Conservation (phyloP, 73 alveolate species). For the Paramecium bursaria region DNA sequence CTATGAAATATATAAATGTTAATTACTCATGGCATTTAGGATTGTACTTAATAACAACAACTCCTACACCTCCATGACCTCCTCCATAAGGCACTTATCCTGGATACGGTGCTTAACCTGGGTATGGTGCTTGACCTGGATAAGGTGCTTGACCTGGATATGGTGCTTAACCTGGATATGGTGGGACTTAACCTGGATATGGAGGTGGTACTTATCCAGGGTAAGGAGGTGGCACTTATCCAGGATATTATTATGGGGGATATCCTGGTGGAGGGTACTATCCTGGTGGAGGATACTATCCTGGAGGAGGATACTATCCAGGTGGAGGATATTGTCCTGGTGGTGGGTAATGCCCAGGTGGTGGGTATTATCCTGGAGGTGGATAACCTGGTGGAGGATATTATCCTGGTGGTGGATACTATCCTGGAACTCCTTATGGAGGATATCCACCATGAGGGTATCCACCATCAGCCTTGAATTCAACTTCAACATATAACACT, state of each 20-base stretch:
- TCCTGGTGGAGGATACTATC: neutral
- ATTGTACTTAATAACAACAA: neutral
- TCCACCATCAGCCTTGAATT: neutral
- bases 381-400: neutral
- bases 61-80: neutral
- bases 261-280: neutral
- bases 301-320: neutral
- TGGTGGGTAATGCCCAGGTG: neutral
- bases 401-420: neutral
- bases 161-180: neutral
- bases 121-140: neutral
- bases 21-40: conserved; percentile 3
- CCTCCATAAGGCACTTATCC: neutral
- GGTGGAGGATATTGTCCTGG: conserved; percentile 1
- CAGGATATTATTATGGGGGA: conserved; percentile 5
- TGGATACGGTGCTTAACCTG: neutral
- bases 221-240: no score
- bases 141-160: neutral
- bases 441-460: neutral
- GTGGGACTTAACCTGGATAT: neutral
- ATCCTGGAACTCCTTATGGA: conserved; percentile 6
- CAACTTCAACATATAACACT: neutral
- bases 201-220: neutral
- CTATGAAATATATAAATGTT: neutral
- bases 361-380: neutral